phyloP scores from a whole-genome alignment of 2,329 filamentous ascomycete species.

The Metarhizium brunneum region DNA sequence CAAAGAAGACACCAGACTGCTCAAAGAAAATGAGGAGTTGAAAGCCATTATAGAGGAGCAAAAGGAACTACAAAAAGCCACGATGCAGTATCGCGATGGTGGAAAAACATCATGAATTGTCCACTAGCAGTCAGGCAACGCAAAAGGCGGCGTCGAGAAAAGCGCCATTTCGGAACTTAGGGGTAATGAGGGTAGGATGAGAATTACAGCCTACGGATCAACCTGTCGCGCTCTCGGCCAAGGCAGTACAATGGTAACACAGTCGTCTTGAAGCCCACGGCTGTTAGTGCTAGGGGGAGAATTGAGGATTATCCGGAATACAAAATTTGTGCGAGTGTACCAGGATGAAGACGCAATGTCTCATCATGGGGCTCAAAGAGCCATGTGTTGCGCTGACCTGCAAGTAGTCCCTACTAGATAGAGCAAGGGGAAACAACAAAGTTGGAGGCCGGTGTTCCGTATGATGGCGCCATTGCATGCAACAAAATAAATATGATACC shows the following conservation, averaged over 20 bases:
- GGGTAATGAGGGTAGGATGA: not conserved
- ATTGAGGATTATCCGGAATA: not conserved
- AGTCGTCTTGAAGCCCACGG: not conserved
- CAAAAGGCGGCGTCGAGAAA: not conserved
- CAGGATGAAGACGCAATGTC: not conserved
- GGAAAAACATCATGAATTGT: constrained; percentile 2
- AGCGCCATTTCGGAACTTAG: not conserved
- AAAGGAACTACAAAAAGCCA: constrained; percentile 17
- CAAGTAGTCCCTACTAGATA: not conserved
- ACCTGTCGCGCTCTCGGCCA: too few species aligned
- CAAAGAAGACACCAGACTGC: constrained; percentile 12
- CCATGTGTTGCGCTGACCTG: not conserved
- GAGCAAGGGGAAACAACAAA: not conserved
- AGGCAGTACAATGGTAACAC: too few species aligned
- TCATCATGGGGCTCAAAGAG: not conserved
- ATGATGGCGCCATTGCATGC: not conserved
- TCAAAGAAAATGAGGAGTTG: constrained; percentile 33
- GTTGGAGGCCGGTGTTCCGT: not conserved
- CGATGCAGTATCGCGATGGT: constrained; percentile 3
- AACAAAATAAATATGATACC: not conserved
- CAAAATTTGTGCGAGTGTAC: not conserved
- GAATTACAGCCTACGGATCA: too few species aligned
- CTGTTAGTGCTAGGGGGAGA: not conserved
- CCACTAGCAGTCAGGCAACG: not conserved
- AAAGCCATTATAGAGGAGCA: constrained; percentile 36